phyloP scores from a whole-genome alignment of 192 early-diverging fungal genomes.

The Coemansia sp. region DNA sequence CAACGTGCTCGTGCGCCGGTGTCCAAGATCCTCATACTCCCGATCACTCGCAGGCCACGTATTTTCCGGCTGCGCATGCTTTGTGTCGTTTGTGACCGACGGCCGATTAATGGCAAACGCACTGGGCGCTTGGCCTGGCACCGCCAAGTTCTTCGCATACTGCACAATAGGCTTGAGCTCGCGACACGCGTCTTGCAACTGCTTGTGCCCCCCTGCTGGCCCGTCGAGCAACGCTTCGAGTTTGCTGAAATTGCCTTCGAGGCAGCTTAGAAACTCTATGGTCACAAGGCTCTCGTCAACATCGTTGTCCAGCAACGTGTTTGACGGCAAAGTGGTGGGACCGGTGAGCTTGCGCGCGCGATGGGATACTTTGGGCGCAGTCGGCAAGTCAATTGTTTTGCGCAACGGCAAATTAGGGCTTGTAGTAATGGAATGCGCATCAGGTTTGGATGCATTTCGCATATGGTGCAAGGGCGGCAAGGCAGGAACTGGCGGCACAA shows the following conservation, averaged over 20 bases:
- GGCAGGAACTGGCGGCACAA: slow-evolving; percentile 16
- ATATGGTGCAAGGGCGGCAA: slow-evolving; percentile 10
- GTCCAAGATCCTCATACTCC: slow-evolving; percentile 41
- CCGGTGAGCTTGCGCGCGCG: slow-evolving; percentile 4
- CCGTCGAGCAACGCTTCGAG: slow-evolving; percentile 22
- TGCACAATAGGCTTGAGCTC: slow-evolving; percentile 51
- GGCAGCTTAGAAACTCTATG: slow-evolving; percentile 46
- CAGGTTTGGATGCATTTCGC: slow-evolving; percentile 13
- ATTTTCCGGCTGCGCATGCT: background rate
- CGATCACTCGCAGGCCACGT: background rate
- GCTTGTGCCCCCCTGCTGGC: background rate
- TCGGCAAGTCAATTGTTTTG: slow-evolving; percentile 38
- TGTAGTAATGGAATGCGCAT: background rate
- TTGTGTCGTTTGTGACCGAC: background rate
- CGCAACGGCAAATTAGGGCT: slow-evolving; percentile 13
- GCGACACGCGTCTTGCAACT: slow-evolving; percentile 22
- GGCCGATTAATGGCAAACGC: slow-evolving; percentile 15
- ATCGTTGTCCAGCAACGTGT: slow-evolving; percentile 44
- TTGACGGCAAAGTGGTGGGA: slow-evolving; percentile 22
- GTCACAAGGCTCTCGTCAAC: slow-evolving; percentile 48
- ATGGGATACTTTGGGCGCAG: background rate
- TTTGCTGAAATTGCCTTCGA: slow-evolving; percentile 41
- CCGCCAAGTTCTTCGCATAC: slow-evolving; percentile 43
- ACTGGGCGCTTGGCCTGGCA: slow-evolving; percentile 16
- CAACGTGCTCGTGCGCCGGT: slow-evolving; percentile 28